These are phyloP conservation scores for Gynostemma pentaphyllum DNA, from an alignment of 306 rosid genomes.

Conservation along the genomic window DNA sequence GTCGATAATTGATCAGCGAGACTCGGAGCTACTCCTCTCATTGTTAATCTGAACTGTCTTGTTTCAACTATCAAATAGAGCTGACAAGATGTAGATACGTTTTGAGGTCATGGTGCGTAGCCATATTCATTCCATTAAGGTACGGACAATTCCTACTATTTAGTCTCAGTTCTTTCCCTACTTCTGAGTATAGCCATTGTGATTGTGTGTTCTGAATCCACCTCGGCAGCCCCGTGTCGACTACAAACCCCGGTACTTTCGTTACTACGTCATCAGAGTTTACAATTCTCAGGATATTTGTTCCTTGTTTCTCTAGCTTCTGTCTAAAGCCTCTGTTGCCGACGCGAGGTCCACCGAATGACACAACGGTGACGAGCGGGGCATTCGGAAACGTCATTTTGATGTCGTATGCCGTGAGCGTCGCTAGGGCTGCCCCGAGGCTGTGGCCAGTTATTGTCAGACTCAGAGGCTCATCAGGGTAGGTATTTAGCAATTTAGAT, in stretches of 20 bases:
- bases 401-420: conserved; percentile 30
- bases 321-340: conserved; percentile 46
- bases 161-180: conserved; percentile 56
- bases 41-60: no score
- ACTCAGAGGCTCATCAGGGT: conserved; percentile 31
- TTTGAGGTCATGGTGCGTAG: conserved; percentile 61
- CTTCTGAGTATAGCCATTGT: conserved; percentile 57
- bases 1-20: no score
- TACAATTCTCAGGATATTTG: conserved; percentile 47
- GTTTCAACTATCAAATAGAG: not conserved
- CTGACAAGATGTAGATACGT: conserved; percentile 57
- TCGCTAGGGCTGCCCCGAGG: conserved; percentile 56
- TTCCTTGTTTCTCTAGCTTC: conserved; percentile 33
- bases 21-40: no score
- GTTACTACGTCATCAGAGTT: conserved; percentile 58
- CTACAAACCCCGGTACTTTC: conserved; percentile 46
- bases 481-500: conserved; percentile 19
- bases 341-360: conserved; percentile 75
- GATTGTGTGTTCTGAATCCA: conserved; percentile 49
- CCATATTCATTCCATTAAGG: conserved; percentile 27
- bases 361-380: conserved; percentile 52
- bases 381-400: conserved; percentile 11
- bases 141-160: conserved; percentile 56
- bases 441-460: conserved; percentile 64
- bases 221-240: conserved; percentile 16